These are phyloP conservation scores for Magnaporthales sp. DNA, from an alignment of 2,329 filamentous ascomycete genomes.

Conservation along the genomic window DNA sequence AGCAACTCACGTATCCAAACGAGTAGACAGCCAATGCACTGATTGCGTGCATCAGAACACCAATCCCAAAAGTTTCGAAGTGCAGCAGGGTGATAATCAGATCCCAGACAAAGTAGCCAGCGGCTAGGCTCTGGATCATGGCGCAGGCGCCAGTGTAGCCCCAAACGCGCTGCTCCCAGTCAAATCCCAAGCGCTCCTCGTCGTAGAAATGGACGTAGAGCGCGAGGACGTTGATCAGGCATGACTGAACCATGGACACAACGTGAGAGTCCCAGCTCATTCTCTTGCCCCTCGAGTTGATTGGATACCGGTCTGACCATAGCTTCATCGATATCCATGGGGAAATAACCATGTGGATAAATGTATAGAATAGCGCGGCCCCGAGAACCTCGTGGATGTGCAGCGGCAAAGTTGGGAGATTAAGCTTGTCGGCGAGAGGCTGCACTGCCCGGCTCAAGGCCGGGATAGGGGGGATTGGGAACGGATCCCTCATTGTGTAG, in stretches of 20 bases:
- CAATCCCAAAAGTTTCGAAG: constrained; percentile 64
- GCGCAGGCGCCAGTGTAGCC: constrained; percentile 66
- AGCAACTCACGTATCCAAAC: constrained; percentile 64
- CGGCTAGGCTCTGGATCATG: constrained; percentile 67
- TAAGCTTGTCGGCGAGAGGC: constrained; percentile 54
- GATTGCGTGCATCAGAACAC: constrained; percentile 68
- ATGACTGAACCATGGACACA: constrained; percentile 72
- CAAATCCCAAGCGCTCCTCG: constrained; percentile 57
- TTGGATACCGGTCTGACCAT: constrained; percentile 54
- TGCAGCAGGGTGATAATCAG: constrained; percentile 60
- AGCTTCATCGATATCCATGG: constrained; percentile 55
- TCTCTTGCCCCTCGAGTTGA: constrained; percentile 52
- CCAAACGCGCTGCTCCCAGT: constrained; percentile 61
- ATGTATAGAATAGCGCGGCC: constrained; percentile 59
- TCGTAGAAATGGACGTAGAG: constrained; percentile 65
- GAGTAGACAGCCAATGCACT: constrained; percentile 66
- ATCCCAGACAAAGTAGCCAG: constrained; percentile 83
- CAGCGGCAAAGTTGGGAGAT: constrained; percentile 58
- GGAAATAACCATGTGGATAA: constrained; percentile 58
- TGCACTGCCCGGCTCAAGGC: constrained; percentile 47
- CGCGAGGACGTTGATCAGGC: constrained; percentile 63
- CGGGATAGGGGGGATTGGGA: constrained; percentile 54
- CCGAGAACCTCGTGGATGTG: constrained; percentile 71
- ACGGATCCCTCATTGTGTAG: constrained; percentile 61
- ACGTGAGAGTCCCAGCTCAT: constrained; percentile 83